Percentiles rank a stretch among this genome's conserved stretches.
Conservation (phyloP, 202 grass and related monocot genomes). For the Setaria italica region DNA sequence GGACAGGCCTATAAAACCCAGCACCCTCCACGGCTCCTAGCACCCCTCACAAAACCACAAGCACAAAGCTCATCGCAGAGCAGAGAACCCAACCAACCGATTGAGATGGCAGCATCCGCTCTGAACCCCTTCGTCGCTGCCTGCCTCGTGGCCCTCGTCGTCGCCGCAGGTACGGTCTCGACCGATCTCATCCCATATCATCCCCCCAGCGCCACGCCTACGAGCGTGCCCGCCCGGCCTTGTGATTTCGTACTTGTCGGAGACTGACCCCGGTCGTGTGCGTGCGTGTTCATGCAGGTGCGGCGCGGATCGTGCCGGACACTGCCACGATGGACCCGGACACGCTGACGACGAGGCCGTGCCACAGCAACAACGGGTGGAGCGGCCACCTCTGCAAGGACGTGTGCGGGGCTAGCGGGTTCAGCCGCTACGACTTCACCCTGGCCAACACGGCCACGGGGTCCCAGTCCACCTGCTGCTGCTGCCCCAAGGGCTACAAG, state of each 20-base stretch:
- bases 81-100: too few relatives aligned
- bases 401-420: neutral
- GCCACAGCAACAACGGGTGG: conserved; percentile 25
- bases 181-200: neutral
- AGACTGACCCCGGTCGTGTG: neutral
- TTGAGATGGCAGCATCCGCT: neutral
- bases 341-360: neutral
- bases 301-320: neutral
- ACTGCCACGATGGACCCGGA: neutral
- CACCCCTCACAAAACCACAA: neutral
- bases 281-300: neutral
- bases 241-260: neutral
- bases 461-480: neutral
- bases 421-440: neutral
- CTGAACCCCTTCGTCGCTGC: neutral
- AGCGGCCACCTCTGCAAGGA: conserved; percentile 2
- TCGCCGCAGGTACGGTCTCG: conserved; percentile 1
- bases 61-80: neutral
- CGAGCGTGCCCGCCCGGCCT: neutral
- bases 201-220: too few relatives aligned
- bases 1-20: neutral
- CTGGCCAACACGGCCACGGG: neutral
- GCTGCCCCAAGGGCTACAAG: neutral
- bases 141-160: conserved; percentile 19
- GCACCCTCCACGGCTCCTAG: neutral